Percentiles rank a stretch among this genome's conserved stretches.
Evolutionary conservation across 306 rosid genomes (phyloP).

Genomic region (Cucurbita argyrosperma): DNA sequence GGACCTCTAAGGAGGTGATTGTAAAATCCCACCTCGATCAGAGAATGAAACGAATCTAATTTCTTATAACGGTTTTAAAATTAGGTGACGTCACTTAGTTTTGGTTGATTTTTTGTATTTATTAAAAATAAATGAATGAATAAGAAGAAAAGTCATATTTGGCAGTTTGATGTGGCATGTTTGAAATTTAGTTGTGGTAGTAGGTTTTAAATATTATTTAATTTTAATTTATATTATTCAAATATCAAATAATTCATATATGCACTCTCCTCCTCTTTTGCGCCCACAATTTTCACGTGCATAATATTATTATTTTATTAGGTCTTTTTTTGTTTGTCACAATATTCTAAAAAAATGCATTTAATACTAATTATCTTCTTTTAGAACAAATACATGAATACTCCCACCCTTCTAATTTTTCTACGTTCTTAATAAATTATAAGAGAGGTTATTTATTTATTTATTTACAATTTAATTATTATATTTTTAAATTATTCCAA

Average conservation of each 20-base stretch:
- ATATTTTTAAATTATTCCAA: neutral
- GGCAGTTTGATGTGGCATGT: neutral
- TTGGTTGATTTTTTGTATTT: too few relatives aligned
- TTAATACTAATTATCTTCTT: neutral
- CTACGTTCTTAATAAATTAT: neutral
- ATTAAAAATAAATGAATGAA: too few relatives aligned
- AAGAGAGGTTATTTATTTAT: neutral
- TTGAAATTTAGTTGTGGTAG: neutral
- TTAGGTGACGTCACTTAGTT: too few relatives aligned
- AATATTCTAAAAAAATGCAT: neutral
- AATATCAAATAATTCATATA: neutral
- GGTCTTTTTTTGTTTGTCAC: neutral
- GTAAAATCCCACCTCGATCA: too few relatives aligned
- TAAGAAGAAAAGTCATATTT: neutral
- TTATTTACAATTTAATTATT: neutral
- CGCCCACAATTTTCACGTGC: neutral
- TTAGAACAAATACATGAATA: neutral
- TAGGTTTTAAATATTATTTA: neutral
- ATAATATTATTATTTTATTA: neutral
- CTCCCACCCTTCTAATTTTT: too few relatives aligned
- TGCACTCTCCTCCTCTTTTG: neutral
- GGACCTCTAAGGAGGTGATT: too few relatives aligned
- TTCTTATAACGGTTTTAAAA: too few relatives aligned
- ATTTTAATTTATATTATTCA: neutral
- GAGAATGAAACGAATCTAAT: too few relatives aligned